phyloP scores from a whole-genome alignment of 2,329 filamentous ascomycete genomes.

The Fusarium transvaalense region DNA sequence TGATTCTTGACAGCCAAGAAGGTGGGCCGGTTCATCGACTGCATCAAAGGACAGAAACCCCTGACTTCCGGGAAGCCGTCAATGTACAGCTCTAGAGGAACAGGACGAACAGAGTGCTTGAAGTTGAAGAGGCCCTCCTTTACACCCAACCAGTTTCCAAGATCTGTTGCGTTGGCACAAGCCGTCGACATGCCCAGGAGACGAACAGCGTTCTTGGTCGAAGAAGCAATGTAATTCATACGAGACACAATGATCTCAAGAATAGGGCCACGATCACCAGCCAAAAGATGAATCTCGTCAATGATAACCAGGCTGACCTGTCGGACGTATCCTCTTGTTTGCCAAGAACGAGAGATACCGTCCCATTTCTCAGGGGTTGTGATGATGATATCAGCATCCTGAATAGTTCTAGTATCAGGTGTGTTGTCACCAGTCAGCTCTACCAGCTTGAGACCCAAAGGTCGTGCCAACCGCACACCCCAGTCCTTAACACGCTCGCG shows the following conservation, averaged over 20 bases:
- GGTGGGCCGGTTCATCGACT: conserved; percentile 98
- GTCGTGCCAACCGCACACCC: conserved; percentile 82
- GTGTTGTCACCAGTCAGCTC: conserved; percentile 98
- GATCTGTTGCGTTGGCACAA: conserved; percentile 92
- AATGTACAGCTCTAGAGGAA: conserved; percentile 95
- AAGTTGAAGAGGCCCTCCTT: conserved; percentile 98
- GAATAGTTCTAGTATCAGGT: conserved; percentile 93
- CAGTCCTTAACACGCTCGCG: conserved; percentile 97
- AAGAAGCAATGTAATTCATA: conserved; percentile 99
- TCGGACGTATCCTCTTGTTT: conserved; percentile 94
- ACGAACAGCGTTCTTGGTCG: conserved; percentile 88
- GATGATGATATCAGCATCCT: conserved; percentile 96
- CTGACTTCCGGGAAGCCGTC: conserved; percentile 96
- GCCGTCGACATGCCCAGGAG: conserved; percentile 99
- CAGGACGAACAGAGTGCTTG: conserved; percentile 93
- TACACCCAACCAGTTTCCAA: conserved; percentile 96
- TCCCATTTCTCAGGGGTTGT: conserved; percentile 99
- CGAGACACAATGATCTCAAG: conserved; percentile 93
- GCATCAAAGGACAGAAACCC: conserved; percentile 97
- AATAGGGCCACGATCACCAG: conserved; percentile 95
- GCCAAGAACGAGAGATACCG: conserved; percentile 98
- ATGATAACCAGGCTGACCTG: conserved; percentile 98
- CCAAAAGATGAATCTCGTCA: conserved; percentile 97
- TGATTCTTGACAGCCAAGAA: conserved; percentile 97
- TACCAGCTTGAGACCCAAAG: conserved; percentile 89